Conservation (phyloP, 2,329 filamentous ascomycete species). For the Pezizomycotina sp. region DNA sequence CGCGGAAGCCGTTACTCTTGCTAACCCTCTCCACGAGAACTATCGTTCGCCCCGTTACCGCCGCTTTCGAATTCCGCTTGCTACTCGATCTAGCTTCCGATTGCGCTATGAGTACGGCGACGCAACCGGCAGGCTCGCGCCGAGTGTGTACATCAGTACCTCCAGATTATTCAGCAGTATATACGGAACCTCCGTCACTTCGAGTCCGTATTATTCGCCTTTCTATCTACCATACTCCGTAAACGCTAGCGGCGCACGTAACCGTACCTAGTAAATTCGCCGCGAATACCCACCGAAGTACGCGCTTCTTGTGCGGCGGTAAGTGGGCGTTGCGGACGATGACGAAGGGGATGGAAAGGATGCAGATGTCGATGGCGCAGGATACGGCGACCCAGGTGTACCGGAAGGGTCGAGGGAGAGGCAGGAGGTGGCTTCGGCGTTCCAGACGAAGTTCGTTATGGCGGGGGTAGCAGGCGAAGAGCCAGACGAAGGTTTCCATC, state of each 20-base stretch:
- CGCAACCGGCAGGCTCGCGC: constrained; percentile 14
- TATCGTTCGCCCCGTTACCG: constrained; percentile 3
- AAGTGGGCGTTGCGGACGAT: constrained; percentile 10
- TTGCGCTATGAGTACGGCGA: constrained; percentile 16
- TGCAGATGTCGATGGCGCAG: constrained; percentile 5
- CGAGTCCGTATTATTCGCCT: constrained; percentile 1
- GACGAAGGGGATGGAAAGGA: constrained; percentile 14
- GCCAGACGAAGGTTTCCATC: constrained; percentile 13
- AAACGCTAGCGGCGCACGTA: constrained; percentile 13
- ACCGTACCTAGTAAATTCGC: constrained; percentile 15
- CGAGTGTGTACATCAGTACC: constrained; percentile 17
- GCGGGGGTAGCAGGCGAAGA: constrained; percentile 14
- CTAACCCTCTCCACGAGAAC: constrained; percentile 6
- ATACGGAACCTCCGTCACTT: constrained; percentile 16
- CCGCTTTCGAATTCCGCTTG: constrained; percentile 8
- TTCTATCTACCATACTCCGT: constrained; percentile 10
- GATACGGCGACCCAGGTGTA: constrained; percentile 15
- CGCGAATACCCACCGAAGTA: constrained; percentile 13
- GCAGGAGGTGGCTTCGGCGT: constrained; percentile 5
- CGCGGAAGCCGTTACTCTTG: constrained; percentile 2
- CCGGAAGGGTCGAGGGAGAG: constrained; percentile 11
- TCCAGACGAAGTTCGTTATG: constrained; percentile 12
- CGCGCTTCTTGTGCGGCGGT: constrained; percentile 10
- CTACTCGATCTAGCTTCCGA: constrained; percentile 9
- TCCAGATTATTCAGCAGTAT: constrained; percentile 17